Evolutionary conservation across 2,329 filamentous ascomycete species (phyloP), one percentile per base, ranked within the genome.

Genomic region (Aureobasidium sp.): DNA sequence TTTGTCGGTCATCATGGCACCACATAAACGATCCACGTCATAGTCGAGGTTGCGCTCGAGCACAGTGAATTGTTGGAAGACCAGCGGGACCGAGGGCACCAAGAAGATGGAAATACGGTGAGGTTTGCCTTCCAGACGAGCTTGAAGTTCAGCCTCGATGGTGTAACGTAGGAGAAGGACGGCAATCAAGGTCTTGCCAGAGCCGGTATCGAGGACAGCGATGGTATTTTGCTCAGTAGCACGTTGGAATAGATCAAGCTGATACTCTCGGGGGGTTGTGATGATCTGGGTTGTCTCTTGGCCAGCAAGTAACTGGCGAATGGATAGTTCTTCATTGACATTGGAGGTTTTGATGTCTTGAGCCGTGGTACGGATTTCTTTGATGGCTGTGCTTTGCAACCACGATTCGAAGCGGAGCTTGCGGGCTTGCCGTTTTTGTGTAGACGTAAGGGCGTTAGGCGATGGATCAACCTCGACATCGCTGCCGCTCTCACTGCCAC

Each of bases 151-250:
- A 63, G 87, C 79, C 42, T 91, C 85, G 34, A 97, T 81, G 10
- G 85, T 81, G 72, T 95, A 84, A 42, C 87, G 85, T 27, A 97
- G 81, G 5, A 99, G 80, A 2, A 97, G 81, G 0, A 90, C 91
- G 0, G 94, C 92, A 68, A 99, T 97, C n/a, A 97, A 79, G 0
- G 94, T 99, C 76, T 99, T 99, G 2, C 94, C 94, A 3, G 91
- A 91, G 13, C 94, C 91, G n/a, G 93, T 97, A 70, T 95, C 91
- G 1, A 97, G 81, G 0, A 99, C 94, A 0, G 94, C 92, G 67
- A 99, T 96, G 8, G 87, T 89, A 70, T 99, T 99, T 67, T 87
- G 83, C 57, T 82, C 71, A 70, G 94, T 96, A 4, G 94, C 93
- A 66, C 84, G 84, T 72, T 97, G 90, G 69, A 94, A 97, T 0